Conservation (phyloP, 2,329 filamentous ascomycete genomes). For the Colletotrichum incanum region DNA sequence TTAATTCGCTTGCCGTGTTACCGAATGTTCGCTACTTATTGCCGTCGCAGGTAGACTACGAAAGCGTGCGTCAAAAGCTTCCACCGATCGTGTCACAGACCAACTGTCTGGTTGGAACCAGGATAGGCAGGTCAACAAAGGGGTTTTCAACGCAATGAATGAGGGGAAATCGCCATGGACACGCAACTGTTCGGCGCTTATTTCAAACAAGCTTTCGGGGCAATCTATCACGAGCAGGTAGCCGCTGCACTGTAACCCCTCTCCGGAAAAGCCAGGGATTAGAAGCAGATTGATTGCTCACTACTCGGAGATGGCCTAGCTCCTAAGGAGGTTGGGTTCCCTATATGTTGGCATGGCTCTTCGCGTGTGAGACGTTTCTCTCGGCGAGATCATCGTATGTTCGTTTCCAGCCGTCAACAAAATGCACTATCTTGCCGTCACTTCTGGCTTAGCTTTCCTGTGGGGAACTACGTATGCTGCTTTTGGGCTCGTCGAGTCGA, state of each 20-base stretch:
- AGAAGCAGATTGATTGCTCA: too few species aligned
- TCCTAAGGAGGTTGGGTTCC: too few species aligned
- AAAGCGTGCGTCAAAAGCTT: not conserved
- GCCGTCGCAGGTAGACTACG: not conserved
- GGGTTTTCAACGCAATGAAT: not conserved
- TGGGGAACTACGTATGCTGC: slow-evolving; percentile 19
- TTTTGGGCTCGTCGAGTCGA: slow-evolving; percentile 34
- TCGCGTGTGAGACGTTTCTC: not conserved
- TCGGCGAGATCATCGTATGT: not conserved
- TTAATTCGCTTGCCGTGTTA: not conserved
- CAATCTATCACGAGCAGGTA: not conserved
- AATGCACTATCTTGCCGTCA: slow-evolving; percentile 12
- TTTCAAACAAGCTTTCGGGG: not conserved
- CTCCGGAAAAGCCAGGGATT: not conserved
- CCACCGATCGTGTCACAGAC: slow-evolving; percentile 9
- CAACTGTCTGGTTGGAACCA: not conserved
- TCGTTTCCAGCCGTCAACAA: too few species aligned
- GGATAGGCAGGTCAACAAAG: not conserved
- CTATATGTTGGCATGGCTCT: not conserved
- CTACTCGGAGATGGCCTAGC: not conserved
- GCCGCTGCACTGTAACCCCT: not conserved
- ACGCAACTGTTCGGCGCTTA: not conserved
- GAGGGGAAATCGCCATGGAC: slow-evolving; percentile 11
- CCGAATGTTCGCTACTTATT: not conserved
- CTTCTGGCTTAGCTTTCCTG: not conserved